A percentile compares a stretch with the other conserved stretches of the same genome.
These are phyloP conservation scores for Penicillium desertorum DNA, from an alignment of 495 filamentous ascomycete species.

Conservation along the genomic window DNA sequence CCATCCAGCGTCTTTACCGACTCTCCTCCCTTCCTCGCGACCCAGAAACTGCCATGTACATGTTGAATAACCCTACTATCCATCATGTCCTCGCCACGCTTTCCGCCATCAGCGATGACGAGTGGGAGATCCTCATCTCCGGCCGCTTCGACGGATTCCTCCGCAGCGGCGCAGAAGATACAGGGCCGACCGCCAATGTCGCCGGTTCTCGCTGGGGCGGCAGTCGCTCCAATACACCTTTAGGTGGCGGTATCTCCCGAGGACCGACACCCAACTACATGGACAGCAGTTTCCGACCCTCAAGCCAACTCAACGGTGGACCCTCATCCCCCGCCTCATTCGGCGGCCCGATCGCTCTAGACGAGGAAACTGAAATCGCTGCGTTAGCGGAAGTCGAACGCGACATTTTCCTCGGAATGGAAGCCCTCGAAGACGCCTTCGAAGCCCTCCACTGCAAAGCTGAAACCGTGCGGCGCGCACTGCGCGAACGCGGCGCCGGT, in stretches of 20 bases:
- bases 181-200: conserved; percentile 32
- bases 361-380: conserved; percentile 93
- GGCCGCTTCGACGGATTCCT: conserved; percentile 97
- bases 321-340: conserved; percentile 41
- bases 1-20: conserved; percentile 83
- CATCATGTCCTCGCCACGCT: conserved; percentile 88
- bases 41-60: conserved; percentile 81
- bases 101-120: conserved; percentile 76
- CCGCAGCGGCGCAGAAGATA: conserved; percentile 83
- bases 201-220: conserved; percentile 27
- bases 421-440: conserved; percentile 91
- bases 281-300: conserved; percentile 38
- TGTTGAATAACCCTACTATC: conserved; percentile 76
- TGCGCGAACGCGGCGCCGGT: conserved; percentile 77
- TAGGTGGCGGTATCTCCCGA: conserved; percentile 42
- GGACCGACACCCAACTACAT: conserved; percentile 41
- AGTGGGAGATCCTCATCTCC: conserved; percentile 96
- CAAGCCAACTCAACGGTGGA: conserved; percentile 39
- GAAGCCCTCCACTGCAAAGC: conserved; percentile 86
- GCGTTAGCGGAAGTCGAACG: conserved; percentile 87
- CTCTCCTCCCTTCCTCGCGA: conserved; percentile 70
- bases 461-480: conserved; percentile 72
- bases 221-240: conserved; percentile 47
- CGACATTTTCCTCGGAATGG: conserved; percentile 91
- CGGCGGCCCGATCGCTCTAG: conserved; percentile 73